Conservation (phyloP, 306 rosid species). For the Rosa lucieae region DNA sequence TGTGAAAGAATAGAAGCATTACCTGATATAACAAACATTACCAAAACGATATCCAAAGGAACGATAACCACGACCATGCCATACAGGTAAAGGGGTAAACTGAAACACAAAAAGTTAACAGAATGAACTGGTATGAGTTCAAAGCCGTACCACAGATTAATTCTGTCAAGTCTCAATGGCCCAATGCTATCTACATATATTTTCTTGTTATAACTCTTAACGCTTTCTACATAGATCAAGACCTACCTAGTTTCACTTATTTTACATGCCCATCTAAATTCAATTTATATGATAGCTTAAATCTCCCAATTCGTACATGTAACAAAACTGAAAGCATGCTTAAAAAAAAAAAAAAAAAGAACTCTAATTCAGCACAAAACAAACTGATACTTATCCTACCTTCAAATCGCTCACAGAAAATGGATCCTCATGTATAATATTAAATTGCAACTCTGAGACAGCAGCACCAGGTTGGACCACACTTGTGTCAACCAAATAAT, state of each 20-base stretch:
- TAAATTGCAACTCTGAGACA: constrained; percentile 87
- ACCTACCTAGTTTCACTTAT: background rate
- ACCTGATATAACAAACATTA: constrained; percentile 91
- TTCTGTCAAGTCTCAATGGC: background rate
- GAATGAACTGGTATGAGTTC: constrained; percentile 15
- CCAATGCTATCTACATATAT: background rate
- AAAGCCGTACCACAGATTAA: background rate
- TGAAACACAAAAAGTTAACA: constrained; percentile 36
- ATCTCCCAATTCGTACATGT: background rate
- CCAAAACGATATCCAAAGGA: constrained; percentile 95
- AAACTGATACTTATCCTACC: constrained; percentile 41
- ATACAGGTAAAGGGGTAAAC: constrained; percentile 90
- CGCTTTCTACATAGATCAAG: background rate
- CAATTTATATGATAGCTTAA: background rate
- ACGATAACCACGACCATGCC: constrained; percentile 87
- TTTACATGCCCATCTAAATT: background rate
- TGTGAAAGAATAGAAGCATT: constrained; percentile 32
- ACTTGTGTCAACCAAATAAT: constrained; percentile 84
- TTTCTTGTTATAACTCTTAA: background rate
- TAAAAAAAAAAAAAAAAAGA: background rate
- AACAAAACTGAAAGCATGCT: background rate
- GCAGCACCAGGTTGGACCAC: constrained; percentile 79
- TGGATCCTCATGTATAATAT: constrained; percentile 66
- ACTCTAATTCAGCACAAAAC: background rate
- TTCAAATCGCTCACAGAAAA: constrained; percentile 67